These are phyloP conservation scores for Pulveroboletus sp. DNA, from an alignment of 768 basidiomycete species.

Conservation along the genomic window DNA sequence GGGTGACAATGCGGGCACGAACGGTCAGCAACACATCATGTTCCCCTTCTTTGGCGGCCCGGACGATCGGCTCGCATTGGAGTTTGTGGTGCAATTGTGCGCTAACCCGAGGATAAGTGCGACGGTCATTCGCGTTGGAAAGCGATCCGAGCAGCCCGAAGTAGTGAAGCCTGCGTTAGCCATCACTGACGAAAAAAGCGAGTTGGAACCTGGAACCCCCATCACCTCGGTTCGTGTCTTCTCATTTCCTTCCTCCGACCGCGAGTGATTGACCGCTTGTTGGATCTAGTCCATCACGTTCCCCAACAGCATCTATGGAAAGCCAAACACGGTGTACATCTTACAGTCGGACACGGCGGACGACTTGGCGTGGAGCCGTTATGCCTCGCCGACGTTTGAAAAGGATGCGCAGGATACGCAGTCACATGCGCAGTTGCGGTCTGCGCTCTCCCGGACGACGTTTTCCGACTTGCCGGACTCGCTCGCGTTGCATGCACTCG, in stretches of 20 bases:
- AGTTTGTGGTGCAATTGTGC: constrained; percentile 78
- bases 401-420: constrained; percentile 8
- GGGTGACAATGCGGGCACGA: constrained; percentile 32
- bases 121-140: constrained; percentile 64
- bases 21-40: constrained; percentile 57
- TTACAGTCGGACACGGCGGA: constrained; percentile 83
- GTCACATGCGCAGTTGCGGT: constrained; percentile 4
- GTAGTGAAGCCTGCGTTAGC: constrained; percentile 48
- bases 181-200: constrained; percentile 54
- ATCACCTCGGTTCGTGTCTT: constrained; percentile 9
- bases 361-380: constrained; percentile 69
- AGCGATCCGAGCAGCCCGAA: constrained; percentile 38
- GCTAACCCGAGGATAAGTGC: constrained; percentile 58
- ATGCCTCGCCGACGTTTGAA: constrained; percentile 33
- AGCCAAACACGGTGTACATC: constrained; percentile 56
- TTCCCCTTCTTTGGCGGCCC: constrained; percentile 93
- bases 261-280: not conserved
- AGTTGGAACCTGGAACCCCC: constrained; percentile 21
- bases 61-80: constrained; percentile 84
- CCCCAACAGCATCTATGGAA: constrained; percentile 71
- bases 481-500: constrained; percentile 53
- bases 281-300: constrained; percentile 43
- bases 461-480: constrained; percentile 52
- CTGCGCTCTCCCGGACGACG: constrained; percentile 57
- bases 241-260: not conserved